A percentile compares a stretch with the other conserved stretches of the same genome.
Conservation (phyloP, 2,329 filamentous ascomycete genomes). For the Phoma herbarum region DNA sequence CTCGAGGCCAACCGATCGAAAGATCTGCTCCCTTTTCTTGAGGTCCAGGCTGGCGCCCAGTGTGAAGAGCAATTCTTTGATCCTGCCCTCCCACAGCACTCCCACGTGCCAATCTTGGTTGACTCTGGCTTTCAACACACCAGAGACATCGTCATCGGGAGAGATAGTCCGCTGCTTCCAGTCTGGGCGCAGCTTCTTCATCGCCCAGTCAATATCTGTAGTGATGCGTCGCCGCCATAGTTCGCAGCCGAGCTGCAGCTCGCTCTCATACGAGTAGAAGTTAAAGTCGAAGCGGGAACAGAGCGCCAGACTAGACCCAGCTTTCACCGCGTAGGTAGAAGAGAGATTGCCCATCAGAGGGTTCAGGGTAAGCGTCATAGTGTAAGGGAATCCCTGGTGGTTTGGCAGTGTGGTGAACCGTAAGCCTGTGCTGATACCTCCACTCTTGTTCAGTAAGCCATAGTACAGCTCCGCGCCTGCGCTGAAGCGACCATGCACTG, state of each 20-base stretch:
- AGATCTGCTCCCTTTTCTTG: constrained; percentile 76
- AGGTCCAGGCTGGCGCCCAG: constrained; percentile 87
- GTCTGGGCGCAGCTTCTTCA: constrained; percentile 53
- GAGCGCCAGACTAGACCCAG: constrained; percentile 81
- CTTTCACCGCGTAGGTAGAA: constrained; percentile 89
- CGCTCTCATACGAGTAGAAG: constrained; percentile 96
- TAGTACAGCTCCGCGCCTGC: constrained; percentile 95
- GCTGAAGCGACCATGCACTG: constrained; percentile 82
- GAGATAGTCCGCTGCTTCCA: constrained; percentile 48
- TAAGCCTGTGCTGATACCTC: constrained; percentile 86
- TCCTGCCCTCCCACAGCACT: constrained; percentile 88
- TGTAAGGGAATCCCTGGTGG: constrained; percentile 86
- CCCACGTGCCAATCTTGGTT: constrained; percentile 89
- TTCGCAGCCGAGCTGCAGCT: constrained; percentile 90
- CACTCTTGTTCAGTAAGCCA: constrained; percentile 91
- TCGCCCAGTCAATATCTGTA: constrained; percentile 56
- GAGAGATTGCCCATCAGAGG: constrained; percentile 94
- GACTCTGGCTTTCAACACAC: constrained; percentile 87
- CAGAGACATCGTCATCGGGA: constrained; percentile 73
- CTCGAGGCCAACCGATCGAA: constrained; percentile 79
- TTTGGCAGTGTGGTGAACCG: constrained; percentile 87
- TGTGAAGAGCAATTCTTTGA: constrained; percentile 93
- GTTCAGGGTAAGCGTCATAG: constrained; percentile 90
- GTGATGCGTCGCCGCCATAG: constrained; percentile 75
- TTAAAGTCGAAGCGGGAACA: constrained; percentile 97